Evolutionary conservation across 768 basidiomycete species (phyloP).

Genomic region (Boletus subparvulus): DNA sequence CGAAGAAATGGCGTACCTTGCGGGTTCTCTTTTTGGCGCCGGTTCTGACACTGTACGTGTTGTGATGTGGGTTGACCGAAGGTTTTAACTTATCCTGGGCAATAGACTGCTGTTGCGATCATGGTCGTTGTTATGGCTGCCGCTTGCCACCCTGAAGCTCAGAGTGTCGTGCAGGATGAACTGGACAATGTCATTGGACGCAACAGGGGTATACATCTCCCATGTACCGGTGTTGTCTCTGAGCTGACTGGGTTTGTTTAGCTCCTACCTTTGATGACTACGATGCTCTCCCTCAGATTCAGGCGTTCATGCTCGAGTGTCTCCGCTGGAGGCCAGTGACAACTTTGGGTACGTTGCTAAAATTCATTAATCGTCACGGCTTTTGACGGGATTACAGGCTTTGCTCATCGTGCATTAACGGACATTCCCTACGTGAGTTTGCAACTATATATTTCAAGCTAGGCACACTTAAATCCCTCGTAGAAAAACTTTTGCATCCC

Average conservation of each 20-base stretch:
- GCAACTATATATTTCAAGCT: background rate
- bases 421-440: conserved; percentile 60
- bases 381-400: conserved; percentile 36
- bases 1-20: conserved; percentile 60
- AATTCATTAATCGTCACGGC: background rate
- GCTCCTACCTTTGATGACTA: conserved; percentile 44
- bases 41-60: conserved; percentile 56
- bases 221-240: background rate
- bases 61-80: background rate
- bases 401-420: conserved; percentile 61
- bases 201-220: conserved; percentile 27
- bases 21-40: conserved; percentile 65
- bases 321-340: conserved; percentile 44
- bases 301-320: conserved; percentile 42
- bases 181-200: conserved; percentile 52
- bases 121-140: conserved; percentile 58
- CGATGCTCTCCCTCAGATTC: conserved; percentile 35
- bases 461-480: conserved; percentile 2
- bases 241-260: conserved; percentile 10
- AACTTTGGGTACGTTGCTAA: conserved; percentile 24
- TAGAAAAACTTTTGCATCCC: conserved; percentile 39
- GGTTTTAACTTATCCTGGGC: background rate
- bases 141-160: conserved; percentile 53
- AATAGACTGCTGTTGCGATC: conserved; percentile 54
- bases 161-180: conserved; percentile 51